Percentiles rank a stretch among this genome's conserved stretches.
Conservation (phyloP, 495 filamentous ascomycete species). For the Penicillium angulare region DNA sequence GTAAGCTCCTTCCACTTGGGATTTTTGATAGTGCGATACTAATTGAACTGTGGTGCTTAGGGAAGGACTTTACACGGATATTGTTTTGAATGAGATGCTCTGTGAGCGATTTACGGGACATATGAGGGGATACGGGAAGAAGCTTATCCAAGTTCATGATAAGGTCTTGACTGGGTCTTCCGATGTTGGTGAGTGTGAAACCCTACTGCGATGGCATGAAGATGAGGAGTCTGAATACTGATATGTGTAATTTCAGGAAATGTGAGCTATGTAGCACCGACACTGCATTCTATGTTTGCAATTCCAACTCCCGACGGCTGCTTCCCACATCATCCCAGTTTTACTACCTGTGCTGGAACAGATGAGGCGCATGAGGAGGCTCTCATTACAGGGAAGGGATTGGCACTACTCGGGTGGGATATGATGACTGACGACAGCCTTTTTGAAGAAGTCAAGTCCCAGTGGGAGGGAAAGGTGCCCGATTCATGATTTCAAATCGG, state of each 20-base stretch:
- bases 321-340: slow-evolving; percentile 60
- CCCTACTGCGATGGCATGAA: neutral
- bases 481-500: too few species aligned
- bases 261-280: slow-evolving; percentile 63
- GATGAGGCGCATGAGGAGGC: slow-evolving; percentile 50
- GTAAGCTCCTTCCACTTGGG: too few species aligned
- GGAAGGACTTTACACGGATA: slow-evolving; percentile 54
- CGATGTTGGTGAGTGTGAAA: slow-evolving; percentile 48
- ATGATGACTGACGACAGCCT: slow-evolving; percentile 47
- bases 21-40: too few species aligned
- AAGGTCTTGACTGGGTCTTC: slow-evolving; percentile 50
- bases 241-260: slow-evolving; percentile 47
- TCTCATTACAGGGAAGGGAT: slow-evolving; percentile 53
- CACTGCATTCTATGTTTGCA: slow-evolving; percentile 56
- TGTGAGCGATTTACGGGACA: slow-evolving; percentile 51
- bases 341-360: slow-evolving; percentile 57
- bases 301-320: slow-evolving; percentile 46
- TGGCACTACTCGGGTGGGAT: slow-evolving; percentile 55
- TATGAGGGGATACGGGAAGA: slow-evolving; percentile 47
- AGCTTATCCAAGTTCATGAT: slow-evolving; percentile 45
- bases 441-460: slow-evolving; percentile 30
- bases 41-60: slow-evolving; percentile 6
- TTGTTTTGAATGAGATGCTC: slow-evolving; percentile 58
- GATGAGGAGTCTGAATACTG: neutral
- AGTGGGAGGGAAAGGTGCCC: slow-evolving; percentile 20